Evolutionary conservation across 2,329 filamentous ascomycete genomes (phyloP).

Genomic region (Fusarium sp.): DNA sequence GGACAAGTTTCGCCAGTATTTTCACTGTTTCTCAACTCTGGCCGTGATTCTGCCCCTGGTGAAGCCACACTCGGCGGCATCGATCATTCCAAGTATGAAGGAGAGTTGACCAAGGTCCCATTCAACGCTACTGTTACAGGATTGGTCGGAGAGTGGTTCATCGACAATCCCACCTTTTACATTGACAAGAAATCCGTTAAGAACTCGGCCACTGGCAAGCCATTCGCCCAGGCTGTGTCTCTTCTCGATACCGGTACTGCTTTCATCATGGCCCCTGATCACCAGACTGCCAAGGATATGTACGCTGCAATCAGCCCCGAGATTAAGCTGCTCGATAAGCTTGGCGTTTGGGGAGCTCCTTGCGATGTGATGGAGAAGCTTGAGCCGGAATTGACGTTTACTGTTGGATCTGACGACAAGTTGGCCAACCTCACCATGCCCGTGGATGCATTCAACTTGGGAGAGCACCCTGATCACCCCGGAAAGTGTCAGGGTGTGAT

Average conservation of each 20-base stretch:
- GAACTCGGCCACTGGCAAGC: not conserved
- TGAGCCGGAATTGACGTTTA: not conserved
- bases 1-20: not conserved
- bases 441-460: not conserved
- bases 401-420: not conserved
- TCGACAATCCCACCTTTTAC: not conserved
- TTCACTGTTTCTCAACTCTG: not conserved
- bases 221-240: not conserved
- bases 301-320: not conserved
- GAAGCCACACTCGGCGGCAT: not conserved
- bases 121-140: not conserved
- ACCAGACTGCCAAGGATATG: not conserved
- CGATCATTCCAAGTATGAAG: not conserved
- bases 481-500: slow-evolving; percentile 49
- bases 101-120: not conserved
- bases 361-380: not conserved
- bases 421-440: not conserved
- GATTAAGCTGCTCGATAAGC: not conserved
- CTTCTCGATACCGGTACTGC: not conserved
- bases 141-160: not conserved
- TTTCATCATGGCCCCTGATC: not conserved
- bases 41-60: not conserved
- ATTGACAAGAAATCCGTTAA: not conserved
- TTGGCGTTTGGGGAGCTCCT: not conserved
- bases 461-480: not conserved